Conservation (phyloP, 176 grass and related monocot species). For the Oryza longistaminata region DNA sequence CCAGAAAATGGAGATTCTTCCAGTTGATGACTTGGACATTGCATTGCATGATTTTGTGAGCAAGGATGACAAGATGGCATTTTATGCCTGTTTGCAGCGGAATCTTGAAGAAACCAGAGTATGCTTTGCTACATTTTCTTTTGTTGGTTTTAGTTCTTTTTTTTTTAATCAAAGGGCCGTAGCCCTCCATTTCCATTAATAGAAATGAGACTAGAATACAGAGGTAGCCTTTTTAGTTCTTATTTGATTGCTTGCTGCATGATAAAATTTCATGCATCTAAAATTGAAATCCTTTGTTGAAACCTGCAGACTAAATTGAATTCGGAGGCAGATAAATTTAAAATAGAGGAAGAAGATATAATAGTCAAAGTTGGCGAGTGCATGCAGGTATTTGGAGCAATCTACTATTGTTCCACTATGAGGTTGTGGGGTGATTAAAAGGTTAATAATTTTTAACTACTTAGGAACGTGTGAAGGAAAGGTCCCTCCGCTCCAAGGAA, state of each 20-base stretch:
- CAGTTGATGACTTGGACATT: constrained; percentile 95
- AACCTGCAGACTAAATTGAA: constrained; percentile 73
- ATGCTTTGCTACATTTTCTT: constrained; percentile 28
- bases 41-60: constrained; percentile 97
- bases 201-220: no score
- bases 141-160: neutral
- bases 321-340: constrained; percentile 67
- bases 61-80: constrained; percentile 90
- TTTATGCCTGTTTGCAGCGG: constrained; percentile 80
- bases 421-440: constrained; percentile 19
- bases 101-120: constrained; percentile 94
- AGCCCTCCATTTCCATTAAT: no score
- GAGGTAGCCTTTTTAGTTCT: neutral
- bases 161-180: no score
- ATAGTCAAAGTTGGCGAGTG: constrained; percentile 83
- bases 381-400: constrained; percentile 62
- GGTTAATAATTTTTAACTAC: constrained; percentile 22
- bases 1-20: constrained; percentile 99
- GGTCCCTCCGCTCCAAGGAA: constrained; percentile 58
- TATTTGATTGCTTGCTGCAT: constrained; percentile 16
- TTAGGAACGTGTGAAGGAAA: constrained; percentile 85
- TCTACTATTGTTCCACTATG: constrained; percentile 3
- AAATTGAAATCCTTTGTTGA: constrained; percentile 24
- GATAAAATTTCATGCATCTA: constrained; percentile 23
- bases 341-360: constrained; percentile 80